Conservation (phyloP, 805 yeast species). For the Suhomyces tanzawaensis region DNA sequence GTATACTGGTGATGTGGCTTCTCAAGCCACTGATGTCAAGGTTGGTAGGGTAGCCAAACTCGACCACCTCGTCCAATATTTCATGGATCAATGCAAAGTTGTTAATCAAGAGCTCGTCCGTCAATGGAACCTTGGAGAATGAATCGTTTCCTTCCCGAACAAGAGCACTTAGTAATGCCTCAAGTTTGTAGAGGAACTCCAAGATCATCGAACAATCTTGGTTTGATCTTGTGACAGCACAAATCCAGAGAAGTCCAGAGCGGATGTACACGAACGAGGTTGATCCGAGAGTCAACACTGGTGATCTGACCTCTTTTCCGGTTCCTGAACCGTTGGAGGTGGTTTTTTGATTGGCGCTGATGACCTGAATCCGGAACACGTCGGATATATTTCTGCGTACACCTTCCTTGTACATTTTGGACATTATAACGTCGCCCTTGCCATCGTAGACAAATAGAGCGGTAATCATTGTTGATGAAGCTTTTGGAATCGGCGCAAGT, state of each 20-base stretch:
- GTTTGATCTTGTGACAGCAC: conserved; percentile 86
- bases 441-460: conserved; percentile 76
- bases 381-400: conserved; percentile 78
- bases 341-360: conserved; percentile 46
- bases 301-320: conserved; percentile 31
- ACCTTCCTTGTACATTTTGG: conserved; percentile 71
- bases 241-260: conserved; percentile 65
- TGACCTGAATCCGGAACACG: conserved; percentile 89
- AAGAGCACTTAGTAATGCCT: conserved; percentile 45
- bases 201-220: conserved; percentile 78
- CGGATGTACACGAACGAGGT: conserved; percentile 84
- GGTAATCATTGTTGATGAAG: conserved; percentile 64
- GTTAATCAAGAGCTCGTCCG: conserved; percentile 49
- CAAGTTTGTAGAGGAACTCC: conserved; percentile 71
- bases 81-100: conserved; percentile 74
- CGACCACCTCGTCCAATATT: conserved; percentile 70
- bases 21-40: conserved; percentile 46
- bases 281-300: conserved; percentile 77
- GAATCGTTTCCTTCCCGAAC: conserved; percentile 15
- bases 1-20: conserved; percentile 11
- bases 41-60: conserved; percentile 74
- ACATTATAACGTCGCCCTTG: conserved; percentile 80
- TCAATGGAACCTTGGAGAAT: conserved; percentile 13
- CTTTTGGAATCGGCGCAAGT: no score
- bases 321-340: conserved; percentile 14